Percentiles rank a stretch among this genome's conserved stretches.
Conservation (phyloP, 2,329 filamentous ascomycete genomes). For the Sporothrix pallida region DNA sequence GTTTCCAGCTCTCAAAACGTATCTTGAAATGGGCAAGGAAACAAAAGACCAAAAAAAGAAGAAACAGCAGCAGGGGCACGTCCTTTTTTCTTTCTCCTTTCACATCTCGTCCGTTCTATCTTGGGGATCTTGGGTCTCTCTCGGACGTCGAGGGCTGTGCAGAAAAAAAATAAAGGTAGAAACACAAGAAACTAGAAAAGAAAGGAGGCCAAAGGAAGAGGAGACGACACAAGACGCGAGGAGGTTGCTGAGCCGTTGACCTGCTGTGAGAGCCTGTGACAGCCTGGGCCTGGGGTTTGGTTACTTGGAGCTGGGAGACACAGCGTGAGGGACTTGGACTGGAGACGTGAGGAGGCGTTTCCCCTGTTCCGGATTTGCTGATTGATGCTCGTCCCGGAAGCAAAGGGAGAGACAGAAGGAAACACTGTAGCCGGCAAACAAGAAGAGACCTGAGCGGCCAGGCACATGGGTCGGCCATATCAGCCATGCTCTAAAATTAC, state of each 20-base stretch:
- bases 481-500: slow-evolving; percentile 1
- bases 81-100: neutral
- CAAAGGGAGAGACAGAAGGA: slow-evolving; percentile 15
- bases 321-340: neutral
- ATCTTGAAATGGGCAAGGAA: neutral
- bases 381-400: slow-evolving; percentile 28
- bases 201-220: neutral
- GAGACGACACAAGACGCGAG: neutral
- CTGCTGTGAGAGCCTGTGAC: too few relatives aligned
- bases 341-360: neutral
- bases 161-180: neutral
- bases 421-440: neutral
- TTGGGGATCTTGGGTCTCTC: neutral
- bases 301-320: neutral
- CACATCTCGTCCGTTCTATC: slow-evolving; percentile 10
- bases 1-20: too few relatives aligned
- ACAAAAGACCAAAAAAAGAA: neutral
- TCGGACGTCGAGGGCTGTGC: neutral
- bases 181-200: neutral
- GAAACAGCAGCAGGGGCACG: slow-evolving; percentile 10
- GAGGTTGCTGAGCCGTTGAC: too few relatives aligned
- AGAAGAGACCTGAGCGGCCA: neutral
- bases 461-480: neutral
- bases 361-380: slow-evolving; percentile 32
- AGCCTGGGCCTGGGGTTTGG: neutral